These are phyloP conservation scores for Mycena polygramma DNA, from an alignment of 768 basidiomycete genomes.

Conservation along the genomic window DNA sequence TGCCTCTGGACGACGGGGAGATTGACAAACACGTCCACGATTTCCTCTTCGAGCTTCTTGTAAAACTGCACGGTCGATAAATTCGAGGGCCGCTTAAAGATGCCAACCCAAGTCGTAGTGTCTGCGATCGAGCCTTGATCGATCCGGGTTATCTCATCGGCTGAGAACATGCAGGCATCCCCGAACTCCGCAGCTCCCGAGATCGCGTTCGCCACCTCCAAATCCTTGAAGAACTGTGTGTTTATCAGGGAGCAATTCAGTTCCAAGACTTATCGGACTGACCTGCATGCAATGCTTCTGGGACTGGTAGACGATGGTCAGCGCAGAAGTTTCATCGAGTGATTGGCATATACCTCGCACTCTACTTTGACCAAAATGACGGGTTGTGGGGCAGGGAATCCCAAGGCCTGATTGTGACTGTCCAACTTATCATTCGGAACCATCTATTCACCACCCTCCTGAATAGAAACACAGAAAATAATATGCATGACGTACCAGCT, in stretches of 20 bases:
- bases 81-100: not conserved
- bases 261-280: not conserved
- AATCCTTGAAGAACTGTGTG: not conserved
- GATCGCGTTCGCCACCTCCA: not conserved
- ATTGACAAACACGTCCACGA: not conserved
- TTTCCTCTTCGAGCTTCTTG: not conserved
- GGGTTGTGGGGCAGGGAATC: not conserved
- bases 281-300: not conserved
- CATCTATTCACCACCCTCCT: not conserved
- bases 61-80: not conserved
- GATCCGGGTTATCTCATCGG: not conserved
- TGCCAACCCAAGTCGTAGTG: not conserved
- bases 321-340: too few relatives aligned
- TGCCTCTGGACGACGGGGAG: not conserved
- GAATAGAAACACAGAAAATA: too few relatives aligned
- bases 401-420: not conserved
- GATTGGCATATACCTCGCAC: not conserved
- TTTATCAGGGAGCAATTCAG: too few relatives aligned
- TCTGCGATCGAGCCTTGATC: not conserved
- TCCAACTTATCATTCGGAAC: not conserved
- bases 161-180: not conserved
- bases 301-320: not conserved
- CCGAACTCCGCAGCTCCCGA: not conserved
- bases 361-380: not conserved
- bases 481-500: not conserved